Conservation (phyloP, 495 filamentous ascomycete species). For the Alectoria sarmentosa region DNA sequence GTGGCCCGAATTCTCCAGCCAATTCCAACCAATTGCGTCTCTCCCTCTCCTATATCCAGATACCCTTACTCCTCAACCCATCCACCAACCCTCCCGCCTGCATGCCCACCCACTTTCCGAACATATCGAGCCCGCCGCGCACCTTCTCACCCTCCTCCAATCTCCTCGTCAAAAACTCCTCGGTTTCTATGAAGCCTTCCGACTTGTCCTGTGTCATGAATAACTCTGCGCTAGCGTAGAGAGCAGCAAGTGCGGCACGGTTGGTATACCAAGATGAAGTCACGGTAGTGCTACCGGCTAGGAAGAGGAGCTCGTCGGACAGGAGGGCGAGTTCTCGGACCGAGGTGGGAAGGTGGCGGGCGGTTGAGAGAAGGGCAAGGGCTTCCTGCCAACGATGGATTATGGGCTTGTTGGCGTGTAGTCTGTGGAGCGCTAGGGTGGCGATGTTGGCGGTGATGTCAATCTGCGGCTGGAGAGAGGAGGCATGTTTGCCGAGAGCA, state of each 20-base stretch:
- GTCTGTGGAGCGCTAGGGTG: constrained; percentile 58
- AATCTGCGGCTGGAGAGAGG: constrained; percentile 13
- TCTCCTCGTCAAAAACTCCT: constrained; percentile 67
- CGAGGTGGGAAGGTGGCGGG: constrained; percentile 66
- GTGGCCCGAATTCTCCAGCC: background rate
- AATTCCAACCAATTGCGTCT: background rate
- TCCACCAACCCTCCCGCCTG: constrained; percentile 58
- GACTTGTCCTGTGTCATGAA: constrained; percentile 87
- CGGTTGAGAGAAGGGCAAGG: constrained; percentile 79
- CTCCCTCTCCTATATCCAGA: constrained; percentile 41
- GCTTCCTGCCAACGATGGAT: constrained; percentile 83
- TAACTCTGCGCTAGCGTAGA: constrained; percentile 82
- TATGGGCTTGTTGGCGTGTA: constrained; percentile 64
- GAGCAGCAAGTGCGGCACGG: constrained; percentile 62
- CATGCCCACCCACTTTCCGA: constrained; percentile 72
- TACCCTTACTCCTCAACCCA: constrained; percentile 56
- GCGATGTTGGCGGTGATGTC: constrained; percentile 53
- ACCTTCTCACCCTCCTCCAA: constrained; percentile 60
- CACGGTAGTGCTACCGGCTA: constrained; percentile 74
- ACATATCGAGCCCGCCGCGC: constrained; percentile 49
- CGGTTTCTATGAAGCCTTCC: constrained; percentile 61
- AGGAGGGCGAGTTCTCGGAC: constrained; percentile 72
- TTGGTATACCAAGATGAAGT: constrained; percentile 91
- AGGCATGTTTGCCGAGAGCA: constrained; percentile 43
- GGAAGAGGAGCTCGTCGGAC: constrained; percentile 78